Conservation (phyloP, 108 stramenopile genomes). For the Nitzschia palea region DNA sequence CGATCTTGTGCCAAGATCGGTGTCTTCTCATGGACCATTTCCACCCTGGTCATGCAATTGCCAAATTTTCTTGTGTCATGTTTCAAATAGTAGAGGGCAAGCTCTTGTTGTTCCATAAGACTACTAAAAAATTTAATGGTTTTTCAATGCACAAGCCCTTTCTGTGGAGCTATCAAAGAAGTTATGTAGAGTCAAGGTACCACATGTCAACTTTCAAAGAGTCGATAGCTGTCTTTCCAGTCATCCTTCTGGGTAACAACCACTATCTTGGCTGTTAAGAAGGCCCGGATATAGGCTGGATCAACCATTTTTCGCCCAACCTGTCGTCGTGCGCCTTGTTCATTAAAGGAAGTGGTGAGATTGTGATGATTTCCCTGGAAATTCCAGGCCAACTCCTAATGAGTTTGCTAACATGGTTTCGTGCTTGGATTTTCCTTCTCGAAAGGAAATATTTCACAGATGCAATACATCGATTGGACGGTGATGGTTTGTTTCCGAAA, state of each 20-base stretch:
- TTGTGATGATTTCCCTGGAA: not conserved
- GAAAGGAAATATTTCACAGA: slow-evolving; percentile 16
- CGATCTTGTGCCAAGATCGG: slow-evolving; percentile 52
- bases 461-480: slow-evolving; percentile 35
- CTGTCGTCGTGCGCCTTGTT: slow-evolving; percentile 12
- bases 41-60: slow-evolving; percentile 39
- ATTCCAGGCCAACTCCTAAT: slow-evolving; percentile 2
- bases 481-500: too few species aligned
- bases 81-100: slow-evolving; percentile 37
- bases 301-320: slow-evolving; percentile 2
- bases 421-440: slow-evolving; percentile 1
- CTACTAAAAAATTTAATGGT: slow-evolving; percentile 41
- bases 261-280: slow-evolving; percentile 48
- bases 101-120: slow-evolving; percentile 12
- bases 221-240: slow-evolving; percentile 58
- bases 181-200: not conserved
- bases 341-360: slow-evolving; percentile 1
- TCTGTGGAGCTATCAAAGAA: not conserved
- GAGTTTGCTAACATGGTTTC: slow-evolving; percentile 5
- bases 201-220: slow-evolving; percentile 36
- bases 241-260: slow-evolving; percentile 52
- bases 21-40: slow-evolving; percentile 47
- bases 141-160: slow-evolving; percentile 3
- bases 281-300: slow-evolving; percentile 3
- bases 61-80: slow-evolving; percentile 36